Evolutionary conservation across 257 asterid genomes (phyloP), one percentile per base, ranked within the genome.

Genomic region (Misopates orontium): DNA sequence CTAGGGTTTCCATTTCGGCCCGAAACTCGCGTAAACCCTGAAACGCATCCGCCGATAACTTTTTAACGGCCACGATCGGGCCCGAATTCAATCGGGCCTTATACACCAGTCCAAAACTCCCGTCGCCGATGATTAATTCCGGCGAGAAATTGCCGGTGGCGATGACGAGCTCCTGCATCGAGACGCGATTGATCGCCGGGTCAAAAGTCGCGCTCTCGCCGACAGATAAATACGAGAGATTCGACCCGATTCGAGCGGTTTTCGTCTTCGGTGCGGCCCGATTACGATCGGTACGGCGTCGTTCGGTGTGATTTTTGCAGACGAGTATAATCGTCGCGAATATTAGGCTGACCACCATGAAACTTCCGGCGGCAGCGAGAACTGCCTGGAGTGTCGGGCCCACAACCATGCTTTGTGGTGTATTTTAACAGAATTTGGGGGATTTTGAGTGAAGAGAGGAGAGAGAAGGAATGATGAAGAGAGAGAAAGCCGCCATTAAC

Each of bases 1-100:
- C 96, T 0, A 91, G 81, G 8, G 96, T 91, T 66, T 91, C 98
- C 96, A 91, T 88, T 76, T 91, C 98, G 25, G 98, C 98, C 71
- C 82, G 88, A 45, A 86, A 91, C 65, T 91, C 98, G 17, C 96
- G 85, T 62, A 85, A 62, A 1, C 98, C 98, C 77, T 91, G 98
- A 52, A 91, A 91, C 22, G 98, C 96, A 41, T 91, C 95, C 5
- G 80, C 77, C 41, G 87, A 73, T 39, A 91, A 90, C 76, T 74
- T 83, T 21, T 88, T 91, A 4, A 89, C 83, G 10, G 98, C 98
- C 39, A 91, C 96, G 10, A 77, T 32, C 0, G 74, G 64, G 71
- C 96, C 95, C n/a, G 92, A 74, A 23, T 73, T 67, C 64, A 91
- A 84, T 0, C 79, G 80, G 53, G 98, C 98, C 71, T 76, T 91